Evolutionary conservation across 2,329 filamentous ascomycete species (phyloP).

Genomic region (Onygenales sp.): DNA sequence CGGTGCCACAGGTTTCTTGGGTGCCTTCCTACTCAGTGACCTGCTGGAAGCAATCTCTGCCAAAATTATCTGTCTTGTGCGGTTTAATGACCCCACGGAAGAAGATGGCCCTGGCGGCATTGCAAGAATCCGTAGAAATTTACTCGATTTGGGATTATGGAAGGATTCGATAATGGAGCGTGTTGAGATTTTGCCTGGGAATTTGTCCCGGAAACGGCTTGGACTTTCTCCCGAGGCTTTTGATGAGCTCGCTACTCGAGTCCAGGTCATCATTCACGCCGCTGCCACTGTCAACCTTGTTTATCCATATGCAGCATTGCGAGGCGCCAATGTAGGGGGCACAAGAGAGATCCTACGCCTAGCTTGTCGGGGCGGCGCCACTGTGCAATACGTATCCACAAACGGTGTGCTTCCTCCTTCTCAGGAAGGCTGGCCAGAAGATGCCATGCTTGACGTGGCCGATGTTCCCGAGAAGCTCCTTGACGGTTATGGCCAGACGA

Average conservation of each 20-base stretch:
- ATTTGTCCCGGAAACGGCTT: conserved; percentile 58
- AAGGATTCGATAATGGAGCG: conserved; percentile 67
- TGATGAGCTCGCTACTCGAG: conserved; percentile 52
- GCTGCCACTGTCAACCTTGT: conserved; percentile 72
- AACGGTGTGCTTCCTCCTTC: conserved; percentile 70
- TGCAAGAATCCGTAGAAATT: conserved; percentile 62
- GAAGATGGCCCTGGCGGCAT: conserved; percentile 58
- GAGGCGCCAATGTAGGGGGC: conserved; percentile 68
- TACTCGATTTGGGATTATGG: conserved; percentile 72
- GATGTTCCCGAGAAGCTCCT: conserved; percentile 59
- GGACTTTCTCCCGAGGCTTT: conserved; percentile 59
- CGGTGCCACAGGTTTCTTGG: conserved; percentile 66
- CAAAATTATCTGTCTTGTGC: conserved; percentile 62
- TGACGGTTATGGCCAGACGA: conserved; percentile 70
- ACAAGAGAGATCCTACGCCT: conserved; percentile 65
- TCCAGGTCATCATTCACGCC: conserved; percentile 68
- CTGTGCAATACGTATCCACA: conserved; percentile 69
- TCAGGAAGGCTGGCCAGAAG: conserved; percentile 60
- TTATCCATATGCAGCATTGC: conserved; percentile 68
- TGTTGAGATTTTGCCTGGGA: conserved; percentile 65
- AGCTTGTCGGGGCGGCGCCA: conserved; percentile 57
- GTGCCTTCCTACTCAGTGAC: conserved; percentile 62
- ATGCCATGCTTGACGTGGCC: conserved; percentile 55
- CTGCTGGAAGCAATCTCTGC: conserved; percentile 60
- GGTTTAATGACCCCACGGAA: conserved; percentile 58